These are phyloP conservation scores for Auriculariales sp. DNA, from an alignment of 768 basidiomycete species.

Conservation along the genomic window DNA sequence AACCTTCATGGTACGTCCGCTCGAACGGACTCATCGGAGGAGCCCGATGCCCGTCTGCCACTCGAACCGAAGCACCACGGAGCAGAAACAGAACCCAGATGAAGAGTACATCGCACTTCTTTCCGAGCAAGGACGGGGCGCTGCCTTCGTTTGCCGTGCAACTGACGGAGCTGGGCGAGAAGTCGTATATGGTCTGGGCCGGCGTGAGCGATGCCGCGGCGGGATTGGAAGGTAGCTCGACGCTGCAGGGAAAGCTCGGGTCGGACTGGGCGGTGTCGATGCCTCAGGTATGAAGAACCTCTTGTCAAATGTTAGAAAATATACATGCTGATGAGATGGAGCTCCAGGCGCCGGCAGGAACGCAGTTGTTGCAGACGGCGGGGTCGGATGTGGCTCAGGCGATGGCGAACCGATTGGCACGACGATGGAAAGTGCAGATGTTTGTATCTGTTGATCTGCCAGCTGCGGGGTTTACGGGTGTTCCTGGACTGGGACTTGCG, in stretches of 20 bases:
- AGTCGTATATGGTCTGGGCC: constrained; percentile 78
- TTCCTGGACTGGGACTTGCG: constrained; percentile 32
- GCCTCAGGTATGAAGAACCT: constrained; percentile 29
- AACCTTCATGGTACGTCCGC: too few relatives aligned
- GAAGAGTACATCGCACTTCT: constrained; percentile 8
- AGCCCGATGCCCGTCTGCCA: too few relatives aligned
- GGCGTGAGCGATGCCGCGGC: constrained; percentile 38
- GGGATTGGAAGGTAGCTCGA: constrained; percentile 26
- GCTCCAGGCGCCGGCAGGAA: constrained; percentile 29
- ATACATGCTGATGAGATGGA: constrained; percentile 1
- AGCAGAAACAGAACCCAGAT: too few relatives aligned
- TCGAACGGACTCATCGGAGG: too few relatives aligned
- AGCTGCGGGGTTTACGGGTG: constrained; percentile 23
- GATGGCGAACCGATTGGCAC: constrained; percentile 69
- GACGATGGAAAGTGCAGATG: constrained; percentile 48
- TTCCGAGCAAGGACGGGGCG: not conserved
- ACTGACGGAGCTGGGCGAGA: constrained; percentile 46
- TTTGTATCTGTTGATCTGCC: constrained; percentile 58
- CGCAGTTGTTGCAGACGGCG: constrained; percentile 48
- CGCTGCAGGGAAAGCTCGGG: constrained; percentile 40
- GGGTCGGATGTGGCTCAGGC: constrained; percentile 47
- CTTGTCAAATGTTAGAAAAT: not conserved
- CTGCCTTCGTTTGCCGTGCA: constrained; percentile 34
- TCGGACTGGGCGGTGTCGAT: constrained; percentile 77
- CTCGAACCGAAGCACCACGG: too few relatives aligned